A percentile compares a stretch with the other conserved stretches of the same genome.
These are phyloP conservation scores for Solanum lycopersicoides DNA, from an alignment of 257 asterid species.

Conservation along the genomic window DNA sequence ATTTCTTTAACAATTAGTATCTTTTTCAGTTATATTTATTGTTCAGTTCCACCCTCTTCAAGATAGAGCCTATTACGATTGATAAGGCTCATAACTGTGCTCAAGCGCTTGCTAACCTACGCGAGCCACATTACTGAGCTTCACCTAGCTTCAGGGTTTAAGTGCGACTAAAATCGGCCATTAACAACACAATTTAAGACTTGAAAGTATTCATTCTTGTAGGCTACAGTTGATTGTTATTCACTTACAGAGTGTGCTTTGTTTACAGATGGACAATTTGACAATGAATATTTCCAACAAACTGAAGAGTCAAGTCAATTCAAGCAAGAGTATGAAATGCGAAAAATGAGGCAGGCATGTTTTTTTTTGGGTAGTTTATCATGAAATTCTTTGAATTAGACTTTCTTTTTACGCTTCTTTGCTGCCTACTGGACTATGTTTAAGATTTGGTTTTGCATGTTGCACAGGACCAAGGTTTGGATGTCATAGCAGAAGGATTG, in stretches of 20 bases:
- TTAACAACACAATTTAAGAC: background rate
- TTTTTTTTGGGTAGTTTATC: constrained; percentile 2
- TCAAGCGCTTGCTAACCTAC: background rate
- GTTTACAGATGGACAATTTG: constrained; percentile 75
- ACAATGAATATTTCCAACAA: constrained; percentile 82
- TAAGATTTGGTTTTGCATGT: constrained; percentile 1
- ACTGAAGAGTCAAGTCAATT: constrained; percentile 88
- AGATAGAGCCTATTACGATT: background rate
- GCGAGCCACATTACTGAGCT: too few species aligned
- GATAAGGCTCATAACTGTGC: background rate
- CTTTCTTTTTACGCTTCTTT: background rate
- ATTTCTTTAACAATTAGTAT: background rate
- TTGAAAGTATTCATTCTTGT: background rate
- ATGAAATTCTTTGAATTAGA: background rate
- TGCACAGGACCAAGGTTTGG: constrained; percentile 86
- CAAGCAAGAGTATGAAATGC: constrained; percentile 96
- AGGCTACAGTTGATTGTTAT: background rate
- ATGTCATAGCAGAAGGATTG: constrained; percentile 88
- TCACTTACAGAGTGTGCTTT: constrained; percentile 14
- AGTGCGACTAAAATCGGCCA: background rate
- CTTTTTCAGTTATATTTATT: background rate
- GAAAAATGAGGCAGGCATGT: constrained; percentile 91
- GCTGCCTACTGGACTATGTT: background rate
- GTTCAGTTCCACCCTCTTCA: background rate
- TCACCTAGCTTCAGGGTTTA: background rate